Base-by-base conservation (phyloP, 768 basidiomycete species). In the Pleurotus sapidus region DNA sequence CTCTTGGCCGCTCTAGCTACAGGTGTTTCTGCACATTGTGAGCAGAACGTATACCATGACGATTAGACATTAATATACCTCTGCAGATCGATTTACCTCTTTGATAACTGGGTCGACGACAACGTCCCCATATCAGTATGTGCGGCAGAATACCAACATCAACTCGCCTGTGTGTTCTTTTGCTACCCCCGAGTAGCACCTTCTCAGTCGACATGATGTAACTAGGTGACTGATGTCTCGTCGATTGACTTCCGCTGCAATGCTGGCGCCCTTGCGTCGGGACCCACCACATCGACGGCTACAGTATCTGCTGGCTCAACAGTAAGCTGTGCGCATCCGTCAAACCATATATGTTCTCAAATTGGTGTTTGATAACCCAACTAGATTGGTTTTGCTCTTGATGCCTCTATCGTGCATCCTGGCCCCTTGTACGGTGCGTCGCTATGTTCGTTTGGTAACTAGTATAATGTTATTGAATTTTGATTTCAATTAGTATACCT, bases 161-260 rank as follows among this genome's bases (percentile, higher is more conserved):
- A 73, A 72, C 20, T 64, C 66, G 30, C 79, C 78, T 1, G 77
- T 80, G 25, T 12, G 68, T 62, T 0, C 2, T 24, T 34, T 38
- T 5, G 15, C 49, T 25, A 39, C 18, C 23, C 24, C 18, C 17
- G 34, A 34, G 42, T 24, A n/a, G n/a, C n/a, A 15, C 34, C 1
- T 24, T 34, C 17, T 27, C 30, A 6, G 30, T 1, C n/a, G 18
- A 40, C 30, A 20, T 9, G 43, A 24, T 15, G 43, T 17, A 23
- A 34, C n/a, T 42, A 77, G 76, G 77, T 81, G 37, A 75, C 72
- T 24, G 75, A 80, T 59, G 78, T 81, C 30, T 76, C 65, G 42
- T 78, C 76, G 59, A 46, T 67, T 14, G 78, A 80, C 56, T 72
- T 81, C 65, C 69, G 78, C 37, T 81, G 79, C 69, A 79, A 81